Evolutionary conservation across 2,329 filamentous ascomycete genomes (phyloP).

Genomic region (Hypoxylon sp.): DNA sequence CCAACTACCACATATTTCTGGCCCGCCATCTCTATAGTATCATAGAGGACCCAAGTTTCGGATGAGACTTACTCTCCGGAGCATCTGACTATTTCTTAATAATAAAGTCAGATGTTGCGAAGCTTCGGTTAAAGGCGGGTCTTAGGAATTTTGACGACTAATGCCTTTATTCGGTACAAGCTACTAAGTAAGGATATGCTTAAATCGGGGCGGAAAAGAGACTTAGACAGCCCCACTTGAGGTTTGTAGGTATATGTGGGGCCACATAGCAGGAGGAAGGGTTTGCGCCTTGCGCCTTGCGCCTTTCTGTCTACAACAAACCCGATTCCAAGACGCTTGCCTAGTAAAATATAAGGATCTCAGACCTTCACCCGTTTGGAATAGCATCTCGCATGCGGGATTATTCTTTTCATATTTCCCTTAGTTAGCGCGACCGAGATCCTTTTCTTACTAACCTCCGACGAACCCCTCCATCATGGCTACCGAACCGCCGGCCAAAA

Average conservation of each 20-base stretch:
- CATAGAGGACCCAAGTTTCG: neutral
- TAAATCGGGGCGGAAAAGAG: neutral
- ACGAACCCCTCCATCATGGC: conserved; percentile 54
- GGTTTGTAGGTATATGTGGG: conserved; percentile 18
- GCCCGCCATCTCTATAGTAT: conserved; percentile 50
- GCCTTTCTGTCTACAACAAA: conserved; percentile 15
- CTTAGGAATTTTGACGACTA: neutral
- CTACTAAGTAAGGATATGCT: neutral
- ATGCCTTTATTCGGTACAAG: neutral
- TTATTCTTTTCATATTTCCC: neutral
- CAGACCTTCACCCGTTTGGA: neutral
- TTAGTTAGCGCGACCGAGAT: conserved; percentile 13
- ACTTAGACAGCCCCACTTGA: neutral
- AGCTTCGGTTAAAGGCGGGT: neutral
- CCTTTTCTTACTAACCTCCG: neutral
- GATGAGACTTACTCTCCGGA: neutral
- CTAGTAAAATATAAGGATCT: neutral
- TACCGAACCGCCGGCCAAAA: conserved; percentile 67
- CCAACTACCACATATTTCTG: conserved; percentile 88
- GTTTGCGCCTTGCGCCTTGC: conserved; percentile 30
- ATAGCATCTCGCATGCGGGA: neutral
- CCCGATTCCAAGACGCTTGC: no score
- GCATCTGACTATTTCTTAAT: neutral
- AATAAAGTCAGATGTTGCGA: neutral
- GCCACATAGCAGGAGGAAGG: neutral